Evolutionary conservation across 257 asterid genomes (phyloP).

Genomic region (Datura wrightii): DNA sequence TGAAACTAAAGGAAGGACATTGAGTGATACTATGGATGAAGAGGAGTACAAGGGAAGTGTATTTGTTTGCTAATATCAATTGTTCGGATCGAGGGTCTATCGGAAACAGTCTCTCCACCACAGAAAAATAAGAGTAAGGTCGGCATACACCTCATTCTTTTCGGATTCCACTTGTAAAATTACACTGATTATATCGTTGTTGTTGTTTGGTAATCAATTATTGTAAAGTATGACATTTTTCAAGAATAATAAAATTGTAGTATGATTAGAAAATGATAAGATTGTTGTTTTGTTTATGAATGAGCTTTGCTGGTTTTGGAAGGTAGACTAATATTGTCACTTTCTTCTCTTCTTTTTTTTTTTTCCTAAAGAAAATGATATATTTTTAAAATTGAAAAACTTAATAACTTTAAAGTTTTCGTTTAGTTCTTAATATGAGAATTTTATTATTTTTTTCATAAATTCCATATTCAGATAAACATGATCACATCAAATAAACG

Average conservation of each 20-base stretch:
- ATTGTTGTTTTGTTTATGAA: background rate
- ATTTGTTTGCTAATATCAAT: background rate
- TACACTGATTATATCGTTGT: too few species aligned
- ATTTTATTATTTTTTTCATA: too few species aligned
- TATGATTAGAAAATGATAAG: background rate
- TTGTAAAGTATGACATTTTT: background rate
- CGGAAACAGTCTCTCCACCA: background rate
- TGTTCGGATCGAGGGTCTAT: background rate
- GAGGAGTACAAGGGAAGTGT: conserved; percentile 31
- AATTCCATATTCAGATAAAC: too few species aligned
- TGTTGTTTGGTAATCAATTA: too few species aligned
- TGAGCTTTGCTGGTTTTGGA: background rate
- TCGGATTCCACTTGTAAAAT: too few species aligned
- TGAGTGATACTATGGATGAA: conserved; percentile 42
- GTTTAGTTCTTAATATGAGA: too few species aligned
- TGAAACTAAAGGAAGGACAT: conserved; percentile 39
- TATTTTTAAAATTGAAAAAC: background rate
- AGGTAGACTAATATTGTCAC: background rate
- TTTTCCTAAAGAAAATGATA: accelerated
- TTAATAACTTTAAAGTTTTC: too few species aligned
- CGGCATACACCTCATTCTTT: too few species aligned
- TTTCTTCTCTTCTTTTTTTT: background rate
- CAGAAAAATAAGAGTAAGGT: background rate
- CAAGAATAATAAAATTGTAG: background rate
- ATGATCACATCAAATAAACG: too few species aligned